phyloP scores from a whole-genome alignment of 2,329 filamentous ascomycete species.

The Trichophyton benhamiae region DNA sequence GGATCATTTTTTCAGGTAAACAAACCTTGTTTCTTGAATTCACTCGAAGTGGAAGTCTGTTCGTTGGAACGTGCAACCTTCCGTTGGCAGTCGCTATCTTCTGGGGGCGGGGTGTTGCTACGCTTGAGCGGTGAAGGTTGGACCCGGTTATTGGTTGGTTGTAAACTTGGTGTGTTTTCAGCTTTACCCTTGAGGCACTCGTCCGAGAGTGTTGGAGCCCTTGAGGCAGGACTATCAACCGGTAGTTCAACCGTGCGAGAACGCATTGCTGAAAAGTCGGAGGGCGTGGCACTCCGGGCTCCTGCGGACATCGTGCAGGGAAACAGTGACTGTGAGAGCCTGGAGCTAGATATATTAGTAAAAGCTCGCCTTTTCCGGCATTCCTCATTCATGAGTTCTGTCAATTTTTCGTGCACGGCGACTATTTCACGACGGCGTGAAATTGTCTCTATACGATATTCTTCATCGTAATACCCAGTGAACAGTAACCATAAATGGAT shows the following conservation, averaged over 20 bases:
- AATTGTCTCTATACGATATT: slow-evolving; percentile 21
- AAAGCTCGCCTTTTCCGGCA: slow-evolving; percentile 11
- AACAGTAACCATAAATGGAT: slow-evolving; percentile 27
- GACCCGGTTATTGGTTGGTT: background rate
- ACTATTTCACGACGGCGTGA: slow-evolving; percentile 17
- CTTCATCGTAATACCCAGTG: slow-evolving; percentile 24
- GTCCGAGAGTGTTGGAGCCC: no score
- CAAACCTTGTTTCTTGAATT: background rate
- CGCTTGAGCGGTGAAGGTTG: background rate
- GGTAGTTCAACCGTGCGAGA: background rate
- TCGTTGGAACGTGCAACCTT: background rate
- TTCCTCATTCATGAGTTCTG: slow-evolving; percentile 13
- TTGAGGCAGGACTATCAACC: background rate
- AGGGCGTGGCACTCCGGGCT: background rate
- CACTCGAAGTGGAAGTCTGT: no score
- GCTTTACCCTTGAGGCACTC: background rate
- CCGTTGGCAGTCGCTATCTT: background rate
- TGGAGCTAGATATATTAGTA: slow-evolving; percentile 1
- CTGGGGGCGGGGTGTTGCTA: background rate
- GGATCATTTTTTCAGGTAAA: background rate
- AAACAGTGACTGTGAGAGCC: background rate
- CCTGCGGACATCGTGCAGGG: background rate
- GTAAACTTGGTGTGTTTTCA: background rate
- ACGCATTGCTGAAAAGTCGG: background rate
- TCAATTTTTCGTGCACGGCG: slow-evolving; percentile 22